Evolutionary conservation across 1,284 basidiomycete species (phyloP).

Genomic region (Fomitopsis schrenkii): DNA sequence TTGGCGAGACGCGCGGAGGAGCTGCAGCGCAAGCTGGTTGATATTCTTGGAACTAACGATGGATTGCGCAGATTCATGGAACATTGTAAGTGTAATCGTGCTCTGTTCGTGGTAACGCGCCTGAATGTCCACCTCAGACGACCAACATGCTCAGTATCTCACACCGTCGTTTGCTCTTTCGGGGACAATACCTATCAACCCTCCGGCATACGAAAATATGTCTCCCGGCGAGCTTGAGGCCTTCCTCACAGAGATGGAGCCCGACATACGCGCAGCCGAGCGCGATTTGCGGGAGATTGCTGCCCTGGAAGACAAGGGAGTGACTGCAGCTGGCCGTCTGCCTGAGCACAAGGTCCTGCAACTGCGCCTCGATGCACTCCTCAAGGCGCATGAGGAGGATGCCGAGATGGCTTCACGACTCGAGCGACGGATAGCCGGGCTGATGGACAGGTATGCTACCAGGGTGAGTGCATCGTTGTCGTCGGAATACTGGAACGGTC

Average conservation of each 20-base stretch:
- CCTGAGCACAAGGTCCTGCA: constrained; percentile 62
- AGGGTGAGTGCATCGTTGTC: constrained; percentile 40
- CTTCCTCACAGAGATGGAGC: constrained; percentile 71
- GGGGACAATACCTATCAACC: constrained; percentile 41
- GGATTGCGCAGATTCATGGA: constrained; percentile 69
- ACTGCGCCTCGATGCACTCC: constrained; percentile 54
- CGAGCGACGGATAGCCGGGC: constrained; percentile 56
- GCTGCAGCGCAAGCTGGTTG: constrained; percentile 52
- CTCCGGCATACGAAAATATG: constrained; percentile 61
- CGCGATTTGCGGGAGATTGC: constrained; percentile 76
- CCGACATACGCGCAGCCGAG: constrained; percentile 74
- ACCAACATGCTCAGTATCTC: constrained; percentile 67
- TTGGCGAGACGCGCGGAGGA: constrained; percentile 55
- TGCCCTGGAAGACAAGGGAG: constrained; percentile 61
- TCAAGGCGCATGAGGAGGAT: constrained; percentile 60
- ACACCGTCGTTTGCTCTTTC: constrained; percentile 72
- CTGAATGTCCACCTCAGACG: constrained; percentile 41
- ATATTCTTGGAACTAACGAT: constrained; percentile 60
- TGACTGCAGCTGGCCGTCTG: constrained; percentile 67
- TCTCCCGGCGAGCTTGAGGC: constrained; percentile 63
- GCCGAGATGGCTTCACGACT: constrained; percentile 46
- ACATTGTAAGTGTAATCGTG: constrained; percentile 46
- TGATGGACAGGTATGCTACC: constrained; percentile 65
- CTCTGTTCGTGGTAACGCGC: constrained; percentile 1
- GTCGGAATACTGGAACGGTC: background rate